phyloP scores from a whole-genome alignment of 108 stramenopile genomes.

The Fragilariopsis cylindrus region DNA sequence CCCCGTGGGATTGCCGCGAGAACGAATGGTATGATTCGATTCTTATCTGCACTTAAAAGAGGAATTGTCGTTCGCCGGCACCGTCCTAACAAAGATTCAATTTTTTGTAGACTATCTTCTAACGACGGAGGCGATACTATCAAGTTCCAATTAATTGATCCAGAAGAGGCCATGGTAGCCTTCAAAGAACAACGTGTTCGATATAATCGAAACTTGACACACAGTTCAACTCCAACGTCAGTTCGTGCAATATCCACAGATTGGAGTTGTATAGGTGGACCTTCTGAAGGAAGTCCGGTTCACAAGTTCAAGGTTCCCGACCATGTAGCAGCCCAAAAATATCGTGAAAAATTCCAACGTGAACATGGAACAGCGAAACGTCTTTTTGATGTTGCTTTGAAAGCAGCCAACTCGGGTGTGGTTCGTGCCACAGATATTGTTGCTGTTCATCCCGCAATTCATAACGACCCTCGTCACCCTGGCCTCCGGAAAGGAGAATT shows the following conservation, averaged over 20 bases:
- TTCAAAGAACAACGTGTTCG: conserved; percentile 79
- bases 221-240: conserved; percentile 5
- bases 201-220: conserved; percentile 45
- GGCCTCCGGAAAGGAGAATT: conserved; percentile 44
- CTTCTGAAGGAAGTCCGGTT: conserved; percentile 30
- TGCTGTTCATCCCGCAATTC: conserved; percentile 80
- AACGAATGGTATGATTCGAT: conserved; percentile 72
- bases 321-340: conserved; percentile 67
- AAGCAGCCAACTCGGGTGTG: conserved; percentile 48
- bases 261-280: conserved; percentile 32
- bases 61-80: conserved; percentile 86
- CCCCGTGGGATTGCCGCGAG: conserved; percentile 71
- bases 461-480: conserved; percentile 65
- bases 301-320: conserved; percentile 52
- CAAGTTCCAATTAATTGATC: conserved; percentile 54
- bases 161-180: conserved; percentile 74
- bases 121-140: conserved; percentile 85
- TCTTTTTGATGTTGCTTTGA: conserved; percentile 44
- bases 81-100: conserved; percentile 60
- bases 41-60: conserved; percentile 73
- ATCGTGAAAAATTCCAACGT: conserved; percentile 51
- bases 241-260: conserved; percentile 23
- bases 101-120: conserved; percentile 70
- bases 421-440: conserved; percentile 68
- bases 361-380: conserved; percentile 45